Evolutionary conservation across 176 grass and related monocot species (phyloP).

Genomic region (Ananas comosus): DNA sequence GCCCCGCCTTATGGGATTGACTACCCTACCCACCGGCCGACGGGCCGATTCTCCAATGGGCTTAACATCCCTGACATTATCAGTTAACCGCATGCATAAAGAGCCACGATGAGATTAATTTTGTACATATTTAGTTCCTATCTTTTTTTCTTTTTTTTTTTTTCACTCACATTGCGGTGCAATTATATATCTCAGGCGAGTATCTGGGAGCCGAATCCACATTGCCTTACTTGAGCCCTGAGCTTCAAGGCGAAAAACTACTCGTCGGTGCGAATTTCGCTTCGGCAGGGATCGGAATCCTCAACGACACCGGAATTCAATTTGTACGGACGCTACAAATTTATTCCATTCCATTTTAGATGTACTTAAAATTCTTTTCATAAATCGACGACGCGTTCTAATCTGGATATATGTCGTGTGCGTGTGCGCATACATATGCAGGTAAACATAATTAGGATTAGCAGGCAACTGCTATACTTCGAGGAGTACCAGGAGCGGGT

Average conservation of each 20-base stretch:
- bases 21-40: slow-evolving; percentile 51
- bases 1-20: slow-evolving; percentile 83
- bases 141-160: no score
- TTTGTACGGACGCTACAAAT: slow-evolving; percentile 29
- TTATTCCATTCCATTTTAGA: background rate
- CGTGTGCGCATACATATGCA: background rate
- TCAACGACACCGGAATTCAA: slow-evolving; percentile 91
- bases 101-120: background rate
- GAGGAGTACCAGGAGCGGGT: slow-evolving; percentile 13
- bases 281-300: slow-evolving; percentile 85
- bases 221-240: slow-evolving; percentile 73
- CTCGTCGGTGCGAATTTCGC: slow-evolving; percentile 92
- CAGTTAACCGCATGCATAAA: slow-evolving; percentile 14
- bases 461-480: slow-evolving; percentile 8
- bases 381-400: no score
- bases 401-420: no score
- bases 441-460: slow-evolving; percentile 17
- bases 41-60: slow-evolving; percentile 85
- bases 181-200: slow-evolving; percentile 43
- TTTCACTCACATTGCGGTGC: background rate
- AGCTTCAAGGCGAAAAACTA: slow-evolving; percentile 57
- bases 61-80: slow-evolving; percentile 91
- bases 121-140: background rate
- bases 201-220: slow-evolving; percentile 58
- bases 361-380: background rate